Evolutionary conservation across 139 green algal species (phyloP), one percentile per base, ranked within the genome.

Genomic region (Haematococcus lacustris): DNA sequence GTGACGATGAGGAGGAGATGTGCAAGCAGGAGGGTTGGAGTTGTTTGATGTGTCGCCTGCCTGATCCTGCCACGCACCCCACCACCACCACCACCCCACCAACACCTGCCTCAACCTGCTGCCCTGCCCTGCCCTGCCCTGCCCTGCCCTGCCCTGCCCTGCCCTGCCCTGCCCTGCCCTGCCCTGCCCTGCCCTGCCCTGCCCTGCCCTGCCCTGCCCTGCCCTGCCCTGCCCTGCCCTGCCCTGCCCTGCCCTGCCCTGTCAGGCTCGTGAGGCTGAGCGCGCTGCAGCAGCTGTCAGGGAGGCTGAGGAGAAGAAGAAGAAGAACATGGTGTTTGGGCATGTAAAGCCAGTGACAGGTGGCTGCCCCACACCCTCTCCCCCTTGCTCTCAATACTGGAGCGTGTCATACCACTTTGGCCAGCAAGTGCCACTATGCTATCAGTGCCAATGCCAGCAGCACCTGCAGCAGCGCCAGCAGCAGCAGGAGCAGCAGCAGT

Each of bases 281-380:
- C 66, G 63, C 33, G 34, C 51, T 51, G 66, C 30, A 37, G 66
- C 75, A 37, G 75, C 80, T 38, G 59, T 75, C 38, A 81, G 83
- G 71, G 81, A 85, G 50, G 81, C 75, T 26, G 84, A 80, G 69
- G 77, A 88, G 63, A 73, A 69, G 21, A 62, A 73, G 28, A 73
- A 76, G 23, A 80, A 85, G 63, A 65, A n/a, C n/a, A n/a, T n/a
- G n/a, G n/a, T 68, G 32, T 67, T 80, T 39, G 70, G 90, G 38
- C 86, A 84, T 47, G 76, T 94, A 33, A 91, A 90, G 61, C 89
- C 89, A 28, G 78, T 90, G n/a, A 78, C 74, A 40, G 71, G 82
- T 86, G 69, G 43, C 74, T 33, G 17, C 30, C 57, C 9, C 17
- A 9, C n/a, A 34, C 30, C n/a, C n/a, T n/a, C n/a, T n/a, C n/a